These are phyloP conservation scores for Mariannaea elegans DNA, from an alignment of 2,329 filamentous ascomycete species.

Conservation along the genomic window DNA sequence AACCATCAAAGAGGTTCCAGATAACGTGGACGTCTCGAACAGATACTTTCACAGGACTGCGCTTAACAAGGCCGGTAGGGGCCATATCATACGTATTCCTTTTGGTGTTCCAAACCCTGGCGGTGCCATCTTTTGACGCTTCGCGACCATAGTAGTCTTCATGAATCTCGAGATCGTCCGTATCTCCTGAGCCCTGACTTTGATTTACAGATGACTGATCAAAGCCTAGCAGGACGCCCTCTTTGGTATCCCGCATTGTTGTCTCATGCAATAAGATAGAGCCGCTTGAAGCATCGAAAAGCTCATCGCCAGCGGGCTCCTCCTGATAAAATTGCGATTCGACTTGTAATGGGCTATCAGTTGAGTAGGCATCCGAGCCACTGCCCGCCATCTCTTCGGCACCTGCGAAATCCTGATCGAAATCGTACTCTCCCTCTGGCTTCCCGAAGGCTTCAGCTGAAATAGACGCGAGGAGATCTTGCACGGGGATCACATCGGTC, in stretches of 20 bases:
- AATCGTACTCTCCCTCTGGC: slow-evolving; percentile 68
- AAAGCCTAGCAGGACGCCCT: slow-evolving; percentile 48
- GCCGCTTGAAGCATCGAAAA: slow-evolving; percentile 57
- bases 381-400: slow-evolving; percentile 59
- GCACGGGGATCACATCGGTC: slow-evolving; percentile 84
- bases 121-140: slow-evolving; percentile 69
- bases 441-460: slow-evolving; percentile 82
- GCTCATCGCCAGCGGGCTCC: slow-evolving; percentile 52
- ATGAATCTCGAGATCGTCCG: slow-evolving; percentile 74
- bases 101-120: slow-evolving; percentile 82
- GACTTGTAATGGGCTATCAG: slow-evolving; percentile 49
- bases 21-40: slow-evolving; percentile 91
- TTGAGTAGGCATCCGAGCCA: slow-evolving; percentile 42
- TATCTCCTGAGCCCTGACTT: slow-evolving; percentile 57
- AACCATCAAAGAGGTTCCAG: slow-evolving; percentile 98
- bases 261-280: slow-evolving; percentile 42
- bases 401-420: slow-evolving; percentile 69
- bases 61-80: slow-evolving; percentile 67
- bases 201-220: slow-evolving; percentile 24
- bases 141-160: slow-evolving; percentile 80
- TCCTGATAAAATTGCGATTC: slow-evolving; percentile 60
- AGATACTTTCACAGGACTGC: slow-evolving; percentile 78
- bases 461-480: slow-evolving; percentile 90
- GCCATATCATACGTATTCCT: slow-evolving; percentile 77
- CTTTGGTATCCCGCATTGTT: slow-evolving; percentile 48